Percentiles rank a stretch among this genome's conserved stretches.
Conservation (phyloP, 305 asterid genomes). For the Fraxinus dipetala region DNA sequence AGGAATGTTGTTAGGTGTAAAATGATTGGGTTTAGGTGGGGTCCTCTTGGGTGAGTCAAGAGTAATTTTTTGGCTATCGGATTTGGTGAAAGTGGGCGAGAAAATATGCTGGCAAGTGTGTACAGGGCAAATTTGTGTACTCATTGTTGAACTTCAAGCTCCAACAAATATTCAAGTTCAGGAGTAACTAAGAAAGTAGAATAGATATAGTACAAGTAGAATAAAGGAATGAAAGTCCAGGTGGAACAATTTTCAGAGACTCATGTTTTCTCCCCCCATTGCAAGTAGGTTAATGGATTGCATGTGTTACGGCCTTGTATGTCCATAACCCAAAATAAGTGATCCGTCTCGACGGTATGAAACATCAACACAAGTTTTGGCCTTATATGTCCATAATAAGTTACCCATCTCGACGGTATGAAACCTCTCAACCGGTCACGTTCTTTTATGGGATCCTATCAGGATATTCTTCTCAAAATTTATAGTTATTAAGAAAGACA, state of each 20-base stretch:
- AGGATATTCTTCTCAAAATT: too few relatives aligned
- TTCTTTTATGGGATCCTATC: not conserved
- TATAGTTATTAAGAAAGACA: not conserved
- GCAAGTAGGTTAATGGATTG: too few relatives aligned
- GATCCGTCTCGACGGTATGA: too few relatives aligned
- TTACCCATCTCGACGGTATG: not conserved
- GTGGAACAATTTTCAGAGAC: not conserved
- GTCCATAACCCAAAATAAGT: too few relatives aligned
- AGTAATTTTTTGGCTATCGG: constrained; percentile 18
- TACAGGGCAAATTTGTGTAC: not conserved
- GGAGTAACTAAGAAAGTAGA: too few relatives aligned
- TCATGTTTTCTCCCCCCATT: not conserved
- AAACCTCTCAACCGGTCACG: not conserved
- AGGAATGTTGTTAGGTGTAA: constrained; percentile 29
- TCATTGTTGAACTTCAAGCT: not conserved
- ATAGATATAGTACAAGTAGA: too few relatives aligned
- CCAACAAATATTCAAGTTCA: not conserved
- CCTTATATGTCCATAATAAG: too few relatives aligned
- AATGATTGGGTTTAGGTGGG: constrained; percentile 43
- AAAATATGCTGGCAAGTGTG: not conserved
- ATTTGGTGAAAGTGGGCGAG: constrained; percentile 49
- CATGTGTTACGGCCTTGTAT: too few relatives aligned
- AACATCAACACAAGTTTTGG: too few relatives aligned
- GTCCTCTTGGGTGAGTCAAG: constrained; percentile 29
- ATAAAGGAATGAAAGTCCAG: not conserved